These are phyloP conservation scores for Monsonia emarginata DNA, from an alignment of 441 rosid species.

Conservation along the genomic window DNA sequence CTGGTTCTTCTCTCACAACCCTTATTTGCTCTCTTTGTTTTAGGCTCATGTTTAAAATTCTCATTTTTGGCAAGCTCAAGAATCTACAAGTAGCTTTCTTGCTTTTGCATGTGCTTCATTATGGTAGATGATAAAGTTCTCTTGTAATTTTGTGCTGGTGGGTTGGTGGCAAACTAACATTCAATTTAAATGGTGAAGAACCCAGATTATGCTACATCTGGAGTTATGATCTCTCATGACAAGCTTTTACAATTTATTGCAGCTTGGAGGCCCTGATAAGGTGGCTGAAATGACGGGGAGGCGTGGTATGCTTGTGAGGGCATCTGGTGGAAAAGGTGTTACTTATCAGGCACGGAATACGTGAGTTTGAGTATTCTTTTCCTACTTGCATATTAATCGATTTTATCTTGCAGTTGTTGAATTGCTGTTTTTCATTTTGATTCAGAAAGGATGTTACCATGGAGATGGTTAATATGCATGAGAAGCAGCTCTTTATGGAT, in stretches of 20 bases:
- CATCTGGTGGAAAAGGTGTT: conserved; percentile 88
- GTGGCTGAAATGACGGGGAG: conserved; percentile 99
- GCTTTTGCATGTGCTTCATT: not conserved
- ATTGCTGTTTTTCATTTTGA: conserved; percentile 21
- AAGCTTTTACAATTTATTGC: conserved; percentile 23
- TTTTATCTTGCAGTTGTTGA: conserved; percentile 21
- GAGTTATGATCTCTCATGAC: conserved; percentile 12
- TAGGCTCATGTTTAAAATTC: too few species aligned
- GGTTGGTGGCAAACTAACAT: not conserved
- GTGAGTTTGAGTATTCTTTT: conserved; percentile 40
- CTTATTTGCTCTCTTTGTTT: too few species aligned
- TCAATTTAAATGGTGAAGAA: not conserved
- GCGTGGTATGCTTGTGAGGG: conserved; percentile 98
- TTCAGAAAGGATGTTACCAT: conserved; percentile 84
- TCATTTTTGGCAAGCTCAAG: too few species aligned
- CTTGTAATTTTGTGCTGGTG: not conserved
- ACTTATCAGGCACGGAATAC: conserved; percentile 94
- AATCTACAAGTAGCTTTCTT: too few species aligned
- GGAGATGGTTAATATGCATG: conserved; percentile 99
- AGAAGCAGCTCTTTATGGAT: conserved; percentile 96
- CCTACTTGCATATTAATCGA: conserved; percentile 5
- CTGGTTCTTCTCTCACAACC: too few species aligned
- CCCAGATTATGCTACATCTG: not conserved
- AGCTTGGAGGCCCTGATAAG: conserved; percentile 98
- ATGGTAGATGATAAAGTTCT: not conserved